Evolutionary conservation across 1,139 yeast genomes (phyloP).

Genomic region (Geotrichum reessii): DNA sequence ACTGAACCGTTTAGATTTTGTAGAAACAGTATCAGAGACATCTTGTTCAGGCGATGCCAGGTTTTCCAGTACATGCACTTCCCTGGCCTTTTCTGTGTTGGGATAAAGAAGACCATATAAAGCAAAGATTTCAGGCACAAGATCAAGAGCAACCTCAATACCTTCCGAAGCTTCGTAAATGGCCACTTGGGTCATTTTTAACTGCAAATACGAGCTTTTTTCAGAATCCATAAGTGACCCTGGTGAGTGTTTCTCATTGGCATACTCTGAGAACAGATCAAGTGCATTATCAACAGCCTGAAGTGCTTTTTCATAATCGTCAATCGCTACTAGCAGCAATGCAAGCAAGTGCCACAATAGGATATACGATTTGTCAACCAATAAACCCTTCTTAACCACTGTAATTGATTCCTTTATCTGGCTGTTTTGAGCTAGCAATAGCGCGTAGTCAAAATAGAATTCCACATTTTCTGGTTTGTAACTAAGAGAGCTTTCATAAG

Average conservation of each 20-base stretch:
- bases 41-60: not conserved
- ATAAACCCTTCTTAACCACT: constrained; percentile 36
- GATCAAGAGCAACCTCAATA: constrained; percentile 54
- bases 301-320: constrained; percentile 44
- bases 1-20: constrained; percentile 4
- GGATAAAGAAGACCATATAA: constrained; percentile 52
- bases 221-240: constrained; percentile 21
- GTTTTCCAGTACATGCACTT: not conserved
- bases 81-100: not conserved
- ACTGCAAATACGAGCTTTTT: constrained; percentile 51
- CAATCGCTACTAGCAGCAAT: constrained; percentile 48
- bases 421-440: constrained; percentile 28
- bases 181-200: constrained; percentile 72
- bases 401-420: constrained; percentile 31
- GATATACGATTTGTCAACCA: constrained; percentile 39
- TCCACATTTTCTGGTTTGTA: constrained; percentile 21
- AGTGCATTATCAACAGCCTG: constrained; percentile 43
- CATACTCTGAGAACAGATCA: constrained; percentile 25
- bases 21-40: not conserved
- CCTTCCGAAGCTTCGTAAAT: constrained; percentile 63
- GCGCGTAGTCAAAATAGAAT: constrained; percentile 30
- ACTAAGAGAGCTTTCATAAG: constrained; percentile 27
- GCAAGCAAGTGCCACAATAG: constrained; percentile 50
- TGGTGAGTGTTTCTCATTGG: not conserved
- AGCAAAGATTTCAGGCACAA: constrained; percentile 59